phyloP scores from a whole-genome alignment of 495 filamentous ascomycete genomes.

The Xylaria acuta region DNA sequence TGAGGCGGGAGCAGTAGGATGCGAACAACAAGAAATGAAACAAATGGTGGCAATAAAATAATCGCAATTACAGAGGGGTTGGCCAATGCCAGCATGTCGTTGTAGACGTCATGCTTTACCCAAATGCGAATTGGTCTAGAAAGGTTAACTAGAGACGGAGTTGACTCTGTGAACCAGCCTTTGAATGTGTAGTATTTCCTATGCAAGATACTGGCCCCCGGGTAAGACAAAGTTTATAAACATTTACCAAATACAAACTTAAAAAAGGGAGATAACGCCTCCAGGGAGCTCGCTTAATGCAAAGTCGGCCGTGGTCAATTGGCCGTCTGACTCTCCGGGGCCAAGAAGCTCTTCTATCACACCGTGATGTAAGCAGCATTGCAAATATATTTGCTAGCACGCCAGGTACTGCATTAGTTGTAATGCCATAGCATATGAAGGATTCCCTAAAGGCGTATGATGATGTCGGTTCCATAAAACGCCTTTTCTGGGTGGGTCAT shows the following conservation, averaged over 20 bases:
- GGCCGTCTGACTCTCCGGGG: not conserved
- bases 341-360: not conserved
- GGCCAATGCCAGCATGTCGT: not conserved
- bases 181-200: not conserved
- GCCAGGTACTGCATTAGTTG: not conserved
- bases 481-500: not conserved
- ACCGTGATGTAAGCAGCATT: not conserved
- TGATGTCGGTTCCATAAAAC: not conserved
- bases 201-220: not conserved
- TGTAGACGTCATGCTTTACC: not conserved
- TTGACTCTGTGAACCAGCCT: not conserved
- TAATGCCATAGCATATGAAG: not conserved
- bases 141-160: not conserved
- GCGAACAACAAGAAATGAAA: not conserved
- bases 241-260: not conserved
- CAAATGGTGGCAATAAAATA: not conserved
- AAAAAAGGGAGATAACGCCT: not conserved
- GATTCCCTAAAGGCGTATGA: not conserved
- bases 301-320: not conserved
- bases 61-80: not conserved
- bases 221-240: not conserved
- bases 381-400: not conserved
- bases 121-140: not conserved
- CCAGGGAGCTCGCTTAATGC: not conserved
- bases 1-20: constrained; percentile 14